phyloP scores from a whole-genome alignment of 768 basidiomycete genomes.

The Rossbeevera mucosa region DNA sequence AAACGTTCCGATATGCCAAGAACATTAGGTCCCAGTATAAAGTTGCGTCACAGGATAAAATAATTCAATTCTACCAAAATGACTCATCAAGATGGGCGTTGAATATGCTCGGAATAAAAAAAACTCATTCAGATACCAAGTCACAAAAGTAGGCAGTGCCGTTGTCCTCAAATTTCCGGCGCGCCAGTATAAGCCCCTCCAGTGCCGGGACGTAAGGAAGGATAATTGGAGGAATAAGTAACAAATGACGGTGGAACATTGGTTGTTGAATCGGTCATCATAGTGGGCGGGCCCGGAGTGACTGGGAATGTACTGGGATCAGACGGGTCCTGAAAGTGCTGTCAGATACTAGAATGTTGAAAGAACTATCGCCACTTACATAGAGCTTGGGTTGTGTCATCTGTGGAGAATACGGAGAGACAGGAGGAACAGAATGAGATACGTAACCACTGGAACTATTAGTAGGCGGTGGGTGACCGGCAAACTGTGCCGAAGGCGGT shows the following conservation, averaged over 20 bases:
- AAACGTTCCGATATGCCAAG: neutral
- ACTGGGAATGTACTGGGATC: slow-evolving; percentile 37
- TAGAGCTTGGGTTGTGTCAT: slow-evolving; percentile 28
- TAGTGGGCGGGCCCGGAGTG: slow-evolving; percentile 19
- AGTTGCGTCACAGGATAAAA: neutral
- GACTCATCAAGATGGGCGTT: neutral
- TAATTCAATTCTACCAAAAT: neutral
- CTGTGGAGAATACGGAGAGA: neutral
- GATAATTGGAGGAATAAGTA: slow-evolving; percentile 9
- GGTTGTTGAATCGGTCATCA: slow-evolving; percentile 3
- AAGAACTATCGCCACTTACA: slow-evolving; percentile 15
- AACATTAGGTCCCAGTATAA: neutral
- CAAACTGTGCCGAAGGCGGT: slow-evolving; percentile 16
- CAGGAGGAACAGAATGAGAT: slow-evolving; percentile 10
- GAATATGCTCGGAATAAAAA: too few relatives aligned
- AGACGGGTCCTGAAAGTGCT: slow-evolving; percentile 28
- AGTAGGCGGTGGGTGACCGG: neutral
- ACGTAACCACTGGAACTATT: slow-evolving; percentile 5
- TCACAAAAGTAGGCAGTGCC: neutral
- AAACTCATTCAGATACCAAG: too few relatives aligned
- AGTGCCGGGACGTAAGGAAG: slow-evolving; percentile 5
- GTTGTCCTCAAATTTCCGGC: slow-evolving; percentile 21
- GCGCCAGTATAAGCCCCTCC: slow-evolving; percentile 22
- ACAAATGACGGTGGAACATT: slow-evolving; percentile 4
- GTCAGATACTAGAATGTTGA: slow-evolving; percentile 1